Conservation (phyloP, 305 asterid genomes). For the Ilex paraguariensis region DNA sequence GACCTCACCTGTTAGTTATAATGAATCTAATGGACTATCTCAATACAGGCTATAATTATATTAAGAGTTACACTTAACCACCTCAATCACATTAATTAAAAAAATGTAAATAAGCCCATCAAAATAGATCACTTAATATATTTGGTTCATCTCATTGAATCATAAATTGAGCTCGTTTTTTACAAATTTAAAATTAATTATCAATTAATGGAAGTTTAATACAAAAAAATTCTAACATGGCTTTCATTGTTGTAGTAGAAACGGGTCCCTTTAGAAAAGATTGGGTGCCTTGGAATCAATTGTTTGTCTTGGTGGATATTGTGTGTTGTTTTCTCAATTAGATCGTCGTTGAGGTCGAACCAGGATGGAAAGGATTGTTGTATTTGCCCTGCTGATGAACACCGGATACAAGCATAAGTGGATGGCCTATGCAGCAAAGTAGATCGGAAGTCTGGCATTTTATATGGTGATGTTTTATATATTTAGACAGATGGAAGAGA, state of each 20-base stretch:
- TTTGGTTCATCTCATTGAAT: too few relatives aligned
- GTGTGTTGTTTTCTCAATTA: constrained; percentile 86
- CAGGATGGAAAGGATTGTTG: constrained; percentile 97
- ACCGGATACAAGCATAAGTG: constrained; percentile 91
- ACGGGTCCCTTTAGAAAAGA: constrained; percentile 95
- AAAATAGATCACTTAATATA: too few relatives aligned
- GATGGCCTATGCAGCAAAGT: constrained; percentile 95
- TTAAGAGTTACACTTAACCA: too few relatives aligned
- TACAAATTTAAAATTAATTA: too few relatives aligned
- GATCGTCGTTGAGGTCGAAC: constrained; percentile 74
- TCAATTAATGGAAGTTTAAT: too few relatives aligned
- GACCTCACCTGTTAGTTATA: too few relatives aligned
- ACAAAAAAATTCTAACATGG: too few relatives aligned
- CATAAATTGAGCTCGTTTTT: too few relatives aligned
- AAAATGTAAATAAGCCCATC: too few relatives aligned
- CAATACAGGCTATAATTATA: too few relatives aligned
- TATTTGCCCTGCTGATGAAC: constrained; percentile 87
- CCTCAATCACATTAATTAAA: too few relatives aligned
- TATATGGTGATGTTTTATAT: constrained; percentile 81
- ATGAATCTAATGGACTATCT: too few relatives aligned
- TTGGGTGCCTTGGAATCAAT: constrained; percentile 96
- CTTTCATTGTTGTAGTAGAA: constrained; percentile 86
- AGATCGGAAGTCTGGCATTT: constrained; percentile 81
- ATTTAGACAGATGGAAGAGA: constrained; percentile 92
- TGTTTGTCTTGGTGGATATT: constrained; percentile 84